These are phyloP conservation scores for Boletus semigastroideus DNA, from an alignment of 1,284 basidiomycete genomes.

Conservation along the genomic window DNA sequence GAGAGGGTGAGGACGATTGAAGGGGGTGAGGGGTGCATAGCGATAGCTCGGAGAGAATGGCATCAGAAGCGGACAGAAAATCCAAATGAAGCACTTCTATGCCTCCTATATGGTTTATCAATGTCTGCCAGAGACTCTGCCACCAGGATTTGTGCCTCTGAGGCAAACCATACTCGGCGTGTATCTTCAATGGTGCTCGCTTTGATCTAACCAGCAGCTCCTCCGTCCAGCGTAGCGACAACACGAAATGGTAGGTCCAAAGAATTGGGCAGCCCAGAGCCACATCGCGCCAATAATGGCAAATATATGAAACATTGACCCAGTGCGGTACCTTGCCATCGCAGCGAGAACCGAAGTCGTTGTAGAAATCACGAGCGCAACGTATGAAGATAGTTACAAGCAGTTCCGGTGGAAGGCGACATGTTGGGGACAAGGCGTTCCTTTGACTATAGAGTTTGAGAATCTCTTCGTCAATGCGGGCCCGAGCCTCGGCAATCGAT, in stretches of 20 bases:
- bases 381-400: slow-evolving; percentile 22
- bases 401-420: slow-evolving; percentile 24
- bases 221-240: slow-evolving; percentile 22
- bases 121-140: neutral
- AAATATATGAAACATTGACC: neutral
- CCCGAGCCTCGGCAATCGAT: too few relatives aligned
- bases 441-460: neutral
- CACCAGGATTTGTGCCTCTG: neutral
- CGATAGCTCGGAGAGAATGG: too few relatives aligned
- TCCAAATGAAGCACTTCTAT: neutral
- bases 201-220: too few relatives aligned
- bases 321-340: neutral
- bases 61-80: neutral
- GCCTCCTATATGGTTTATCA: neutral
- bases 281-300: too few relatives aligned
- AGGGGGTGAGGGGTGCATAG: too few relatives aligned
- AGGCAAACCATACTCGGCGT: neutral
- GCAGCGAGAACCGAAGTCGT: neutral
- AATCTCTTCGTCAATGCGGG: too few relatives aligned
- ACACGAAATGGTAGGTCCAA: neutral
- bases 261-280: too few relatives aligned
- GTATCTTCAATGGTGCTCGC: too few relatives aligned
- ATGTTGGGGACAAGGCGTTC: slow-evolving; percentile 17
- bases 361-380: slow-evolving; percentile 4
- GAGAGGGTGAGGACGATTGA: neutral